These are phyloP conservation scores for Suhomyces sp. DNA, from an alignment of 805 yeast genomes.

Conservation along the genomic window DNA sequence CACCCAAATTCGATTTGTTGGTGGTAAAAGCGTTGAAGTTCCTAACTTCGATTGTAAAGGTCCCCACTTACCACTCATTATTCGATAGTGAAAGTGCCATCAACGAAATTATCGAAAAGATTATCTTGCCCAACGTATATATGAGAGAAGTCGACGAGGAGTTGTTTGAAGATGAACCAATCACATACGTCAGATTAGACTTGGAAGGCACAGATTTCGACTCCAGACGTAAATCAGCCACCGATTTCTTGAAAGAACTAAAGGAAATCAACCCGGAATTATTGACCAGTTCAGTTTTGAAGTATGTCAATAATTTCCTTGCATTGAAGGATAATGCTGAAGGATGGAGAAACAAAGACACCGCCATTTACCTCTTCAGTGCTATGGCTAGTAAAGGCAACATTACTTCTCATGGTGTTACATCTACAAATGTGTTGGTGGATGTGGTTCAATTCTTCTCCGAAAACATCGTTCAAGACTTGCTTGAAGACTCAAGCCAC, in stretches of 20 bases:
- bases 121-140: conserved; percentile 83
- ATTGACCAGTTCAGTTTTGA: conserved; percentile 72
- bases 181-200: conserved; percentile 87
- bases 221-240: conserved; percentile 88
- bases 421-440: conserved; percentile 77
- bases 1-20: conserved; percentile 78
- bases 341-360: conserved; percentile 84
- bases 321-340: conserved; percentile 17
- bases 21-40: conserved; percentile 79
- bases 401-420: conserved; percentile 80
- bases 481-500: conserved; percentile 53
- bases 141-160: conserved; percentile 89
- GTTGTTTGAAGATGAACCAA: conserved; percentile 94
- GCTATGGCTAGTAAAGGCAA: conserved; percentile 90
- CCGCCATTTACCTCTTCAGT: conserved; percentile 80
- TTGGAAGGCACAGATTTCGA: conserved; percentile 94
- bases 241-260: conserved; percentile 84
- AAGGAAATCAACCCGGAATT: conserved; percentile 72
- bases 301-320: conserved; percentile 67
- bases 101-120: conserved; percentile 74
- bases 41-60: conserved; percentile 74
- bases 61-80: conserved; percentile 59
- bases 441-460: conserved; percentile 87
- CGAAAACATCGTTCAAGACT: conserved; percentile 76
- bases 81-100: conserved; percentile 56